Evolutionary conservation across 2,329 filamentous ascomycete genomes (phyloP), one percentile per base, ranked within the genome.

Genomic region (Hypoxylon sp.): DNA sequence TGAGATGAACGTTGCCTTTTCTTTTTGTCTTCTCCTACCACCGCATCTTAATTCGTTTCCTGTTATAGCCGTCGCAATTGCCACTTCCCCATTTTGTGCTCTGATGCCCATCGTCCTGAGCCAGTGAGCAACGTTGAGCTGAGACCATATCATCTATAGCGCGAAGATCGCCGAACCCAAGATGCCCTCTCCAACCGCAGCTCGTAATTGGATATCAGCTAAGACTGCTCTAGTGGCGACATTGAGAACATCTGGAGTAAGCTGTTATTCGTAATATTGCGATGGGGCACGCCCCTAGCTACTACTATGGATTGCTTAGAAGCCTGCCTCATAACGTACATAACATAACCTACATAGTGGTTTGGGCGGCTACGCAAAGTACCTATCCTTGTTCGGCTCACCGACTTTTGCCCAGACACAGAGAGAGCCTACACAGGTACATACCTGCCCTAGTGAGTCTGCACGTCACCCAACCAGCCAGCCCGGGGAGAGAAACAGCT

Each of bases 321-420:
- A 57, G 53, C 20, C 51, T 54, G 49, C 20, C 20, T 20, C 25
- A 27, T 27, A 27, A 27, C 25, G 5, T 27, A 27, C 25, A 27
- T 27, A 27, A 27, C 25, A 27, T 27, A 27, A 27, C 63, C 44
- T 67, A 60, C 51, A 58, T 22, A 46, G 54, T 60, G 61, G 55
- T 31, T 71, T 71, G 65, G 68, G 68, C 59, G 68, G 65, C 56
- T 61, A 68, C 62, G 61, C 22, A 66, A 58, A 64, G 55, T 55
- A 58, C 50, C 50, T 57, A 71, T 69, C 65, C 68, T 64, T 69
- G 64, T 69, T 73, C 60, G 57, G 69, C 70, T 76, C 75, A 77
- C 75, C 75, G 75, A 76, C 75, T 76, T 76, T 76, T 76, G 67
- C 49, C 70, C 61, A 67, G 64, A 60, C 57, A 56, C 58, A 35